phyloP scores from a whole-genome alignment of 2,329 filamentous ascomycete species.

The Didymella lethalis region DNA sequence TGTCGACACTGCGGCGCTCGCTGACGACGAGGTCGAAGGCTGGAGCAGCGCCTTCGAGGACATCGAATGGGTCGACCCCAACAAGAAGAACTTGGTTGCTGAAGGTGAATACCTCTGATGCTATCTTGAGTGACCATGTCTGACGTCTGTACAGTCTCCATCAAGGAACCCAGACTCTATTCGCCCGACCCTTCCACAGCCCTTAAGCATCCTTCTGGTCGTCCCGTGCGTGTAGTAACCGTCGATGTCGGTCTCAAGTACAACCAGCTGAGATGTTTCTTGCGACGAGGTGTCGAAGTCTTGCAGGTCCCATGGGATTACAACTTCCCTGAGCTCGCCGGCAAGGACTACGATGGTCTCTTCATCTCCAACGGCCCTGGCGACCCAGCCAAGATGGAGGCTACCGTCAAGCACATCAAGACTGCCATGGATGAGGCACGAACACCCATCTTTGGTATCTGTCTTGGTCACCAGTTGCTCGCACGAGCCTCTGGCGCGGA shows the following conservation, averaged over 20 bases:
- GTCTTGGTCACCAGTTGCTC: slow-evolving; percentile 91
- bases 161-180: slow-evolving; percentile 85
- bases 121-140: slow-evolving; percentile 22
- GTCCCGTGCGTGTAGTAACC: slow-evolving; percentile 85
- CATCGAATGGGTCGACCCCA: slow-evolving; percentile 90
- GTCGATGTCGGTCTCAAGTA: slow-evolving; percentile 98
- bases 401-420: slow-evolving; percentile 80
- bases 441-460: slow-evolving; percentile 94
- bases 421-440: slow-evolving; percentile 78
- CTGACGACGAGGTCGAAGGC: slow-evolving; percentile 41
- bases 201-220: slow-evolving; percentile 87
- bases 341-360: slow-evolving; percentile 89
- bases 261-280: slow-evolving; percentile 94
- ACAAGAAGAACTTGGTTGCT: slow-evolving; percentile 88
- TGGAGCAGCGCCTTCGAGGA: slow-evolving; percentile 73
- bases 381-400: slow-evolving; percentile 85
- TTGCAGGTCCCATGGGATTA: slow-evolving; percentile 96
- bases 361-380: slow-evolving; percentile 98
- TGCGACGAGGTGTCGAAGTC: slow-evolving; percentile 91
- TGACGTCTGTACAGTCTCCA: slow-evolving; percentile 74
- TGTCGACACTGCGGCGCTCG: slow-evolving; percentile 41
- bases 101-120: slow-evolving; percentile 72
- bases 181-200: slow-evolving; percentile 74
- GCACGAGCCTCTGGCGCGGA: slow-evolving; percentile 85
- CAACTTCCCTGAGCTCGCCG: slow-evolving; percentile 78